Base-by-base conservation (phyloP, 345 rosid species). In the Rhizophora apiculata region DNA sequence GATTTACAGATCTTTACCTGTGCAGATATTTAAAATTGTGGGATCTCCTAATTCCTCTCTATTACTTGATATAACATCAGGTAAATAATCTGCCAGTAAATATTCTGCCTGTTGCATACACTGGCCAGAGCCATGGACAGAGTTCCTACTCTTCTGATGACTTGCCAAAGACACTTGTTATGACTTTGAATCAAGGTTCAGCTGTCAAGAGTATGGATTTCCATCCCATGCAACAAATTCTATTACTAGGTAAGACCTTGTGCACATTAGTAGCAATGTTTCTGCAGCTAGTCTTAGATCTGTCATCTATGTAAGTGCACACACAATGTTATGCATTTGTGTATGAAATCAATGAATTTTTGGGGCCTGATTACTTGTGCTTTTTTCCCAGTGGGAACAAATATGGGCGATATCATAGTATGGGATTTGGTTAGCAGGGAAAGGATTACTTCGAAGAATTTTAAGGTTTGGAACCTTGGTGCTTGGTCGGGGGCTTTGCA, bases 161-260 rank as follows among this genome's bases (percentile, higher is more conserved):
- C 81, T 86, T 92, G 78, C 98, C 96, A 64, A 89, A 84, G 85
- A 80, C 68, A 72, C 84, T 78, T 72, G 84, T 85, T 70, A 71
- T 62, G 84, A 83, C 78, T 60, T 84, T 92, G 63, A 80, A 10
- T 79, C 94, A 89, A 80, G 87, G 91, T 29, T 87, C 94, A 68
- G 77, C 87, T 66, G 90, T 84, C 64, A 88, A 74, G 85, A 92
- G 96, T 83, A 92, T 92, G 92, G 98, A 88, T 82, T 92, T 92
- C 73, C 96, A 92, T 78, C 96, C 96, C 0, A 59, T 79, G 68
- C 91, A 88, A 78, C 96, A 88, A 77, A 88, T 80, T 74, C 72
- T 89, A 58, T 94, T 92, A 69, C 87, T 92, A 21, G 94, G 98
- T 95, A 64, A 82, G 91, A 68, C 46, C 67, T 52, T 56, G 48